Evolutionary conservation across 257 asterid species (phyloP), one percentile per base, ranked within the genome.

Genomic region (Rubia yunnanensis): DNA sequence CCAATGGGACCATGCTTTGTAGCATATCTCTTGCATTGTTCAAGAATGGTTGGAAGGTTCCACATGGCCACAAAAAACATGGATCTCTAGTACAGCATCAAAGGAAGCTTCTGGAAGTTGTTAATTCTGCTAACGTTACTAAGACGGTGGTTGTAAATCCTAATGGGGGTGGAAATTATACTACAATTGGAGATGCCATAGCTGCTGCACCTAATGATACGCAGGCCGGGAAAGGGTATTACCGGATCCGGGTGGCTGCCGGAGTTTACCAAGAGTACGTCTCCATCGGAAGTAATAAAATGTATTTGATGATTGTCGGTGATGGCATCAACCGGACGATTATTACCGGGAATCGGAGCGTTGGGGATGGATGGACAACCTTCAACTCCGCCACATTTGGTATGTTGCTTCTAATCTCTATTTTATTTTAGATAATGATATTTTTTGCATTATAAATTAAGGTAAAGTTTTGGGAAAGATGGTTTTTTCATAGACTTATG

Each of bases 291-390:
- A 56, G 70, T 18, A 72, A 69, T 63, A 72, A 72, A 56, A 75
- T 38, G 54, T 79, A 75, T 55, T 58, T 79, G 65, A 72, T 79
- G 78, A 79, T 79, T 48, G 66, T 72, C 55, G 83, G 81, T 0
- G 81, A 75, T 50, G 83, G 83, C 24, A 72, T 66, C 26, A 74
- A 75, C 35, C 49, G 53, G 38, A 75, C 80, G 3, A 65, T 79
- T 4, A 70, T 79, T 24, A 75, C 73, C 8, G 81, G 81, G 10
- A 76, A 76, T 65, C 76, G 64, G 14, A 76, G 73, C 28, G 80
- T 79, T 5, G 74, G 1, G 20, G 78, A 70, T 72, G 78, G 76
- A 15, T 79, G 74, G 76, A 79, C 80, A 31, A 79, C 83, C 44
- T 76, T 72, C 48, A 63, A 70, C 63, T 76, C 76, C 31, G 69